These are phyloP conservation scores for Podaxis sp. DNA, from an alignment of 768 basidiomycete species.

Conservation along the genomic window DNA sequence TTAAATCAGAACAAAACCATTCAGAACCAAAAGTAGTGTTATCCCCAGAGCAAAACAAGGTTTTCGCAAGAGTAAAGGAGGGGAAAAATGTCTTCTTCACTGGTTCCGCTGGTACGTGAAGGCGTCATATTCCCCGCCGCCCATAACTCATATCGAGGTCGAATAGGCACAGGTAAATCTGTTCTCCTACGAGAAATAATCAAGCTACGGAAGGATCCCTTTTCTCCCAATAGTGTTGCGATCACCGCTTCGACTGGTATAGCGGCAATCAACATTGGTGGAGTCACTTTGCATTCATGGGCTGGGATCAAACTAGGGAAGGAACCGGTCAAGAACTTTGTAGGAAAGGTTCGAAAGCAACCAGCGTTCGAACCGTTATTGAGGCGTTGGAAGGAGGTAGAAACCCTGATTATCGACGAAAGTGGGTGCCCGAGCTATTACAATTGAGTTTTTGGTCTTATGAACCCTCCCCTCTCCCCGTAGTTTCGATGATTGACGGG, in stretches of 20 bases:
- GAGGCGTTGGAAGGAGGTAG: conserved; percentile 60
- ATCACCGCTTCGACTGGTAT: conserved; percentile 83
- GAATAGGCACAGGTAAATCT: conserved; percentile 77
- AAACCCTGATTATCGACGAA: conserved; percentile 82
- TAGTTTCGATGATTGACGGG: conserved; percentile 92
- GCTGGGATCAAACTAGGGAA: conserved; percentile 78
- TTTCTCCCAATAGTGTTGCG: conserved; percentile 42
- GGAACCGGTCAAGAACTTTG: conserved; percentile 50
- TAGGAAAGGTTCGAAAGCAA: conserved; percentile 52
- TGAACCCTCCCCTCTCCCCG: background rate
- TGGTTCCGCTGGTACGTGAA: conserved; percentile 71
- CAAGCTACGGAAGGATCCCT: conserved; percentile 30
- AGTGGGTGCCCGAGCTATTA: conserved; percentile 41
- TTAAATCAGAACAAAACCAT: conserved; percentile 2
- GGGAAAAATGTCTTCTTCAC: conserved; percentile 82
- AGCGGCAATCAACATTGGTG: conserved; percentile 82
- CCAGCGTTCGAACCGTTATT: conserved; percentile 37
- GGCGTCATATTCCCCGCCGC: background rate
- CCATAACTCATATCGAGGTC: background rate
- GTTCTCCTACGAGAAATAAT: conserved; percentile 80
- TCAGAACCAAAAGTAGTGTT: conserved; percentile 31
- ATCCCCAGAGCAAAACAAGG: conserved; percentile 51
- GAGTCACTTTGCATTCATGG: conserved; percentile 79
- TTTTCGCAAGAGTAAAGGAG: conserved; percentile 52
- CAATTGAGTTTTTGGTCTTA: background rate